Percentiles rank a stretch among this genome's conserved stretches.
Evolutionary conservation across 352 stramenopile genomes (phyloP).

Genomic region (Thalassiosira livingstoniorum): DNA sequence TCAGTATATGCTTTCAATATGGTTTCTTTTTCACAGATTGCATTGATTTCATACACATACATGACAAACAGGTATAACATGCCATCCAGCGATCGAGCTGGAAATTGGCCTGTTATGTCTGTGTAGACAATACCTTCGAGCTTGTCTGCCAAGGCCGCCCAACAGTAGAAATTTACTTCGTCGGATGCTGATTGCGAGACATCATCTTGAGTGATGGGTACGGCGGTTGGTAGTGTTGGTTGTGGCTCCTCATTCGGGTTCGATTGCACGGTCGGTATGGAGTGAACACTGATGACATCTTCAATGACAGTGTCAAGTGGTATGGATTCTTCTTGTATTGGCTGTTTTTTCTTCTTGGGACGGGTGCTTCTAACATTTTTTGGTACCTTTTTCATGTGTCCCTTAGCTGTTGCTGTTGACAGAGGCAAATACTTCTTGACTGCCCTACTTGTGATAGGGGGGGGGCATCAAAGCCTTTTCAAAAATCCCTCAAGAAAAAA

Average conservation of each 20-base stretch:
- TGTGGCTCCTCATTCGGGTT: too few relatives aligned
- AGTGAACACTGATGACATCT: too few relatives aligned
- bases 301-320: too few relatives aligned
- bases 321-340: neutral
- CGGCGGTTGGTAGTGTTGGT: neutral
- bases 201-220: neutral
- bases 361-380: neutral
- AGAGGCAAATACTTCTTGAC: constrained; percentile 6
- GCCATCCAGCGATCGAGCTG: constrained; percentile 8
- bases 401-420: constrained; percentile 10
- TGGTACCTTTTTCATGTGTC: constrained; percentile 4
- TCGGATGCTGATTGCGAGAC: neutral
- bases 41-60: constrained; percentile 23
- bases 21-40: constrained; percentile 29
- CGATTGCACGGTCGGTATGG: too few relatives aligned
- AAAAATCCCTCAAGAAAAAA: too few relatives aligned
- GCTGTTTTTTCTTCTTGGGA: neutral
- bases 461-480: too few relatives aligned
- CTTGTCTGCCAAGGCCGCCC: constrained; percentile 34
- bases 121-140: constrained; percentile 24
- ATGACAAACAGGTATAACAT: constrained; percentile 16
- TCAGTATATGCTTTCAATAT: constrained; percentile 31
- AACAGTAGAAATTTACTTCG: constrained; percentile 23
- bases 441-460: neutral
- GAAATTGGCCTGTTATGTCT: neutral